These are phyloP conservation scores for Chamaecyparis obtusa DNA, from an alignment of 75 land plant species.

Conservation along the genomic window DNA sequence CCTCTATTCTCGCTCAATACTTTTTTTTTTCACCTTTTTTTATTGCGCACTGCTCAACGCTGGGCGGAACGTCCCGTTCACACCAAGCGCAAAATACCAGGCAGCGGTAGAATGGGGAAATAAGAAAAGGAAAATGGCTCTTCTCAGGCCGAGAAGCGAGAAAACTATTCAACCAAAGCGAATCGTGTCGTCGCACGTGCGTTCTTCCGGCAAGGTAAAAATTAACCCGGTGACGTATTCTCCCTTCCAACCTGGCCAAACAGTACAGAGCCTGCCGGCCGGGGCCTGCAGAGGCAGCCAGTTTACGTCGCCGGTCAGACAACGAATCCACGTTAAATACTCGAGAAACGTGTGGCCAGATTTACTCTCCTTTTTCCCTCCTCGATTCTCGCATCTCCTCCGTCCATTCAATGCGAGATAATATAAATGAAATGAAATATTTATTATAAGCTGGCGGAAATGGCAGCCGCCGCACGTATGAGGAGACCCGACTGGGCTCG, in stretches of 20 bases:
- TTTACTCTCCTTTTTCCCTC: neutral
- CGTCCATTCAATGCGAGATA: neutral
- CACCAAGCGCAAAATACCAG: neutral
- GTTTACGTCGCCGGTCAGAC: neutral
- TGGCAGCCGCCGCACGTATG: slow-evolving; percentile 5
- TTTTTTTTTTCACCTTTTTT: neutral
- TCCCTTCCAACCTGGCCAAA: neutral
- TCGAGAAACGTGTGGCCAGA: slow-evolving; percentile 3
- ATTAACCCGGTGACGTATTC: neutral
- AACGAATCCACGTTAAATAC: slow-evolving; percentile 7
- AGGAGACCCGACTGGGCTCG: neutral
- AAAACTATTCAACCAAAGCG: neutral
- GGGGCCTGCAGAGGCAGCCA: neutral
- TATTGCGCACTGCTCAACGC: neutral
- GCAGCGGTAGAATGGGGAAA: too few species aligned
- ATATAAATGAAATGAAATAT: neutral
- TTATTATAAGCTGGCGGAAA: neutral
- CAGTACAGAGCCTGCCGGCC: neutral
- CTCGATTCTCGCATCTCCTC: slow-evolving; percentile 1
- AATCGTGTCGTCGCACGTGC: slow-evolving; percentile 2
- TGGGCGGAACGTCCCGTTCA: neutral
- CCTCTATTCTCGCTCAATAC: neutral
- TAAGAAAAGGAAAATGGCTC: too few species aligned
- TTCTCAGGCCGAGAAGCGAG: neutral
- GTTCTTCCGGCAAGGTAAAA: neutral